Conservation (phyloP, 169 alveolate species). For the Miamiensis avidus region DNA sequence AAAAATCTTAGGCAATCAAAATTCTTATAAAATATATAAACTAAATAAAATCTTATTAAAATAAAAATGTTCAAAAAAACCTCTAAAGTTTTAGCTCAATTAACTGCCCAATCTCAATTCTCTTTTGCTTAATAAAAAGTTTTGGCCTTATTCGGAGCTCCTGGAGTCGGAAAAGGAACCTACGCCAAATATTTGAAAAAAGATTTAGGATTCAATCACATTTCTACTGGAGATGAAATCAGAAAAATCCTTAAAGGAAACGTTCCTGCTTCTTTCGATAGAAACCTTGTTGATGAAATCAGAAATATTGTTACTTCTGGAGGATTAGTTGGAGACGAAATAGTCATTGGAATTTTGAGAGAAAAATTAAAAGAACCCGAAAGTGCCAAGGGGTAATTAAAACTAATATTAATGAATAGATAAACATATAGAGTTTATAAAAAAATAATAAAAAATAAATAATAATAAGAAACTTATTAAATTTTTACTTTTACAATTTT, state of each 20-base stretch:
- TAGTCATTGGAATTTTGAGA: constrained; percentile 33
- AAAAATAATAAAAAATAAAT: background rate
- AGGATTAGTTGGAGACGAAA: constrained; percentile 41
- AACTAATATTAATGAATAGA: background rate
- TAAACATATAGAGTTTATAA: background rate
- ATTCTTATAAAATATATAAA: too few species aligned
- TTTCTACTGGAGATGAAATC: constrained; percentile 60
- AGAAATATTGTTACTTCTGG: constrained; percentile 36
- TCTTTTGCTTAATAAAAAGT: constrained; percentile 22
- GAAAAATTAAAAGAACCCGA: constrained; percentile 44
- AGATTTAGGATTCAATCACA: constrained; percentile 41
- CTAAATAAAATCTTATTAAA: too few species aligned
- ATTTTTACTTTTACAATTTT: background rate
- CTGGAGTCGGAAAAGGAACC: constrained; percentile 69
- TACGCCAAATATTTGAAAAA: constrained; percentile 49
- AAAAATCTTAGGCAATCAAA: too few species aligned
- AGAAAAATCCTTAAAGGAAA: constrained; percentile 49
- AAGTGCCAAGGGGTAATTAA: constrained; percentile 25
- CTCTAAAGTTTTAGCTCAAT: background rate
- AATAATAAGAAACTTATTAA: background rate
- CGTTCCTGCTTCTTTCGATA: constrained; percentile 27
- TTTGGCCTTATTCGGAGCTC: constrained; percentile 51
- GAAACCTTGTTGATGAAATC: constrained; percentile 41
- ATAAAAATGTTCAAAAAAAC: background rate
- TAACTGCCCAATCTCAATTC: background rate